Evolutionary conservation across 805 yeast species (phyloP), one percentile per base, ranked within the genome.

Genomic region (Brettanomyces anomalus): DNA sequence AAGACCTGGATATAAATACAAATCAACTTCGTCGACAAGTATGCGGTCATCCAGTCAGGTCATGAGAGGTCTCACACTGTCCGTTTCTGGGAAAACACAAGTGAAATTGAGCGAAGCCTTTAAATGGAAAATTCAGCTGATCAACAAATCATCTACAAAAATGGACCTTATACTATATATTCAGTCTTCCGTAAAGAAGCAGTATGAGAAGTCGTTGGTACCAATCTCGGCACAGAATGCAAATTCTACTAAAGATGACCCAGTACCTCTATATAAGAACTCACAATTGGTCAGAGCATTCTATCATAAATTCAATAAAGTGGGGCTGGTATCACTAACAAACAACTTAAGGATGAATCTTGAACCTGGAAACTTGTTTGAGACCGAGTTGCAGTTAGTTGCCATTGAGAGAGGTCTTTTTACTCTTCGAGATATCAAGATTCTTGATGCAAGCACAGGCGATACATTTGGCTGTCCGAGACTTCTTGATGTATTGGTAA

Each of bases 391-490:
- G 21, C 67, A 66, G 40, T 57, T 85, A 33, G 62, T 81, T 38
- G 88, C 86, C 0, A 61, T 83, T 13, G 72, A 77, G 35, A 68
- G 70, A 49, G 95, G 95, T 0, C 69, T 80, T 6, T 79, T 72
- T 55, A 73, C 75, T 36, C 60, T 85, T 17, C 77, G 73, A 43
- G 87, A 85, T 2, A 70, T 82, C n/a, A 73, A 73, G 44, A 66
- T 85, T 13, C 70, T 79, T 38, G 94, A 85, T 53, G 64, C 77
- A 10, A 53, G 57, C 32, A 70, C 78, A 16, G 86, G 89, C 3
- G 89, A 83, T 44, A 72, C 77, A 2, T 69, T 79, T 48, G 88
- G 79, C 47, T 80, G 85, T 55, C 88, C 87, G 1, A 72, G 76
- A 45, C 62, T 84, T 42, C 65, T 85, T 32, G 88, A 83, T 51